These are phyloP conservation scores for Boletus fagicola DNA, from an alignment of 768 basidiomycete species.

Conservation along the genomic window DNA sequence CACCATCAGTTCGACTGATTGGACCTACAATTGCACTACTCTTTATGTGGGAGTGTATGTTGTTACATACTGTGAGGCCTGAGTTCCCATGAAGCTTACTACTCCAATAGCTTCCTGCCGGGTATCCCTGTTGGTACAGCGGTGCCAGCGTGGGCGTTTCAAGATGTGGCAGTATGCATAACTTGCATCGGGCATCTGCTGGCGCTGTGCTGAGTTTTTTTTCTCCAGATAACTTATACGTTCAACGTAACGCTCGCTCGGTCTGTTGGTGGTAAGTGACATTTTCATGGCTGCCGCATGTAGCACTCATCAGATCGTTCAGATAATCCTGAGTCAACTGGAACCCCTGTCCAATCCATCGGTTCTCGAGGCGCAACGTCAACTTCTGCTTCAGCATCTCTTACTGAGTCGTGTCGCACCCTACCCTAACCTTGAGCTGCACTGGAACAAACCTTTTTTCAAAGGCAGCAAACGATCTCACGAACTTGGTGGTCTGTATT, in stretches of 20 bases:
- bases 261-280: conserved; percentile 23
- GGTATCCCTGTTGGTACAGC: conserved; percentile 47
- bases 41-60: conserved; percentile 31
- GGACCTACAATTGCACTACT: conserved; percentile 47
- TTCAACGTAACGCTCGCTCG: conserved; percentile 43
- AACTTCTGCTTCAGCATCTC: no score
- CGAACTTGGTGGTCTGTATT: not conserved
- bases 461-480: not conserved
- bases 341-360: no score
- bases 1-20: conserved; percentile 49
- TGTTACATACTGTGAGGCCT: not conserved
- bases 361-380: no score
- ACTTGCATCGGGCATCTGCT: not conserved
- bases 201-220: conserved; percentile 4
- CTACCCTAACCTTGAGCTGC: no score
- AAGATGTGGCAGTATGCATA: conserved; percentile 46
- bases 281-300: not conserved
- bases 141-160: conserved; percentile 66
- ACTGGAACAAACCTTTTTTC: not conserved
- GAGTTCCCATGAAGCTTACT: not conserved
- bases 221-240: conserved; percentile 33
- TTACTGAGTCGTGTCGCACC: no score
- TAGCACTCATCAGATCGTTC: conserved; percentile 1
- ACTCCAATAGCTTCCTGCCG: conserved; percentile 41
- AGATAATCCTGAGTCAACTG: conserved; percentile 46